Conservation (phyloP, 306 rosid species). For the Pterocarpus macrocarpus region DNA sequence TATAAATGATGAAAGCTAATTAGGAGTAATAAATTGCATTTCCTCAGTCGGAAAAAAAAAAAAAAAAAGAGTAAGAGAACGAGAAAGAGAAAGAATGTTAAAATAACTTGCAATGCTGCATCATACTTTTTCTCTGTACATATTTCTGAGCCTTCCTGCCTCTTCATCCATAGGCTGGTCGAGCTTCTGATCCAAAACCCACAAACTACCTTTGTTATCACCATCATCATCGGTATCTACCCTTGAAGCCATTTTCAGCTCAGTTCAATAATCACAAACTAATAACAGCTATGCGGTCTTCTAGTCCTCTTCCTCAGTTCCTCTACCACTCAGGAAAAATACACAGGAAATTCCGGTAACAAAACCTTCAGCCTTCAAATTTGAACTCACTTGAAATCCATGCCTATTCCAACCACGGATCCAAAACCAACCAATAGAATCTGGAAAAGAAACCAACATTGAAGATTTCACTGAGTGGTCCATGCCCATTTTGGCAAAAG, state of each 20-base stretch:
- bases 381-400: conserved; percentile 54
- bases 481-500: conserved; percentile 15
- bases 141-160: conserved; percentile 84
- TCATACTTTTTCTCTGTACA: conserved; percentile 91
- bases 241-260: conserved; percentile 67
- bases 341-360: conserved; percentile 33
- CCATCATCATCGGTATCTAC: conserved; percentile 65
- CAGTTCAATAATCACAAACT: conserved; percentile 40
- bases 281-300: conserved; percentile 41
- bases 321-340: conserved; percentile 47
- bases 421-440: conserved; percentile 45
- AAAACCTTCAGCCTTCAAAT: conserved; percentile 44
- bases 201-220: conserved; percentile 79
- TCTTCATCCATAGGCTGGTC: conserved; percentile 98
- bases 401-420: conserved; percentile 42
- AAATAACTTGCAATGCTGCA: conserved; percentile 16
- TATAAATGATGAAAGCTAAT: conserved; percentile 12
- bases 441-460: conserved; percentile 41
- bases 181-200: conserved; percentile 92
- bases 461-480: conserved; percentile 37
- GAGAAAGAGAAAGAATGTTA: conserved; percentile 14
- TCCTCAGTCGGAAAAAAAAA: neutral
- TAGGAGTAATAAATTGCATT: conserved; percentile 3
- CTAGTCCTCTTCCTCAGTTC: conserved; percentile 34
- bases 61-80: neutral